A percentile compares a stretch with the other conserved stretches of the same genome.
Conservation (phyloP, 2,329 filamentous ascomycete species). For the Tolypocladium endophyticum region DNA sequence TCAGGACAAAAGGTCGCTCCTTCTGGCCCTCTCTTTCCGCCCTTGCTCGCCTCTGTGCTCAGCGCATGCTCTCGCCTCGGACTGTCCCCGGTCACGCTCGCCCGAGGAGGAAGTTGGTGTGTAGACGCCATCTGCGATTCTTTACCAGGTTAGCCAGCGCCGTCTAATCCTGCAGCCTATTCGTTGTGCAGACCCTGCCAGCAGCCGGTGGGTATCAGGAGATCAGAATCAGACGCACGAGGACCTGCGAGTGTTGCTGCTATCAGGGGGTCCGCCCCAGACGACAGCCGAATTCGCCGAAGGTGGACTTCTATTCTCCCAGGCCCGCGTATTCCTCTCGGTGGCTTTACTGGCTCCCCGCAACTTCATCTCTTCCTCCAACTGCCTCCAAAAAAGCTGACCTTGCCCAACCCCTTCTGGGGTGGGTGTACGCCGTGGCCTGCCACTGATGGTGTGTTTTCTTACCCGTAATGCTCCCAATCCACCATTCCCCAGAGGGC, state of each 20-base stretch:
- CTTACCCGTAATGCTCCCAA: conserved; percentile 36
- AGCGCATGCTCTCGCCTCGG: not conserved
- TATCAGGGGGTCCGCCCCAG: not conserved
- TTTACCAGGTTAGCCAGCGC: not conserved
- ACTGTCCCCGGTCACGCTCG: not conserved
- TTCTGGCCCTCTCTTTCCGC: not conserved
- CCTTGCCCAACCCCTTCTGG: not conserved
- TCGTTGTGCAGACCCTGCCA: not conserved
- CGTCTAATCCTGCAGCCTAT: not conserved
- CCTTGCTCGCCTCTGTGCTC: not conserved
- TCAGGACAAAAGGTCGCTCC: not conserved
- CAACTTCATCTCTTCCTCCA: conserved; percentile 1
- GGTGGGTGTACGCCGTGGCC: conserved; percentile 1
- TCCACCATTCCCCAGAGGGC: conserved; percentile 42
- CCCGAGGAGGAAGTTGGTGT: not conserved
- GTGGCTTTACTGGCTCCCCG: not conserved
- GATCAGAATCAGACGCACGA: not conserved
- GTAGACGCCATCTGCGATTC: not conserved
- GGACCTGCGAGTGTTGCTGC: not conserved
- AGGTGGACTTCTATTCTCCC: not conserved
- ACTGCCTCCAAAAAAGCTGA: not conserved
- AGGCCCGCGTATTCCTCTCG: not conserved
- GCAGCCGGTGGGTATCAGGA: not conserved
- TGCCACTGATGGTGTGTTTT: conserved; percentile 2
- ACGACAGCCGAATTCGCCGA: not conserved